Evolutionary conservation across 495 filamentous ascomycete genomes (phyloP), one percentile per base, ranked within the genome.

Genomic region (Daldinia vernicosa): DNA sequence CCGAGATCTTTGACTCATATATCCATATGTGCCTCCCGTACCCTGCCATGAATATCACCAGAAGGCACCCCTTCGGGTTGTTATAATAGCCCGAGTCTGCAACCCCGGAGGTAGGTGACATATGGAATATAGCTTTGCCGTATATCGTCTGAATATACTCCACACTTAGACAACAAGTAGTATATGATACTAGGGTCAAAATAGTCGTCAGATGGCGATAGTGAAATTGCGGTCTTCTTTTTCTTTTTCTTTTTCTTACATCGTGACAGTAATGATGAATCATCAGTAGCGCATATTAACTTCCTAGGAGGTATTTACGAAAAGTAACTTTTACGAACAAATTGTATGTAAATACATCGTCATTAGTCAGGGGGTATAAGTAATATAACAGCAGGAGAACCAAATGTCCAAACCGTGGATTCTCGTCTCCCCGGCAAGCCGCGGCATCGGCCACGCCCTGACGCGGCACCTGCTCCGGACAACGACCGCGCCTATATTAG

Each of bases 401-500:
- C 7, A 24, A 37, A 80, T 80, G 78, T 80, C 78, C 17, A 71
- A 77, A 58, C 80, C 78, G 7, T 81, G 79, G 79, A 77, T 81
- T 63, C 62, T 81, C 39, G 69, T 90, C 26, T 85, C 87, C 19
- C 93, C 93, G 0, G 86, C 92, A 11, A 93, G 90, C 11, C 84
- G 91, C 24, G 93, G 93, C 14, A 88, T 95, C 68, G 92, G 91
- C 19, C 84, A 92, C 69, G 87, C 90, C 27, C 81, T 96, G 15
- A 87, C 90, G 5, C 86, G 89, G 4, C 85, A 89, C 37, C 81
- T 96, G 11, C 84, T 95, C 14, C 78, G 80, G 56, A 86, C 83
- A 17, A 93, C 92, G 7, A 79, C 80, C 6, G 78, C 90, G 12
- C 92, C 92, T 3, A 83, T 95, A 30, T 83, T 95, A 12, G 91